Conservation (phyloP, 768 basidiomycete genomes). For the Tricholoma hemisulphureum region DNA sequence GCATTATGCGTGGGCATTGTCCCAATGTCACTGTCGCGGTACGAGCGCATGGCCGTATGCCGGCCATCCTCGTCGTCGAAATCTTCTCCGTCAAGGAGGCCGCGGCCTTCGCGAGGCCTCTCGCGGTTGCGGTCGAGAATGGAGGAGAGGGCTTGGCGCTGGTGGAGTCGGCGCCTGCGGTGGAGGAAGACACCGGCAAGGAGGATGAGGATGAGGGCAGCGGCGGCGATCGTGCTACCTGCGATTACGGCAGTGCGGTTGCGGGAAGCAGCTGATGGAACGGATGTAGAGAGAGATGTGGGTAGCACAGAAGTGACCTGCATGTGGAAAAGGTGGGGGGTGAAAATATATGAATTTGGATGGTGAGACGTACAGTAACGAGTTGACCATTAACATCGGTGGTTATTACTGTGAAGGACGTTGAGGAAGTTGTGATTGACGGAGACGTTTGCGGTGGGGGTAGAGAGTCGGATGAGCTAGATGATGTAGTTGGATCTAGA, state of each 20-base stretch:
- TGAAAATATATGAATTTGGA: background rate
- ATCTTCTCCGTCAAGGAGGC: constrained; percentile 35
- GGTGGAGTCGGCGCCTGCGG: constrained; percentile 22
- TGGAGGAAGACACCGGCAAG: background rate
- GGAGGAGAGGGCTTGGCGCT: constrained; percentile 13
- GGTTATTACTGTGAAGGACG: background rate
- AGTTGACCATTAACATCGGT: background rate
- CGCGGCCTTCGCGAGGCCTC: constrained; percentile 19
- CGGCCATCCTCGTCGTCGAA: constrained; percentile 35
- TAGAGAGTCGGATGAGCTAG: background rate
- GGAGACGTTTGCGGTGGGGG: background rate
- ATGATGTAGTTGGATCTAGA: background rate
- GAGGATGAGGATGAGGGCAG: background rate
- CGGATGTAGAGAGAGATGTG: constrained; percentile 28
- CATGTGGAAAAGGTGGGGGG: background rate
- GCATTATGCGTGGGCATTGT: constrained; percentile 6
- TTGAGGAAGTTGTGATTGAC: background rate
- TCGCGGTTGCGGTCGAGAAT: constrained; percentile 3
- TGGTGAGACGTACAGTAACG: background rate
- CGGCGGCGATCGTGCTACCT: constrained; percentile 6
- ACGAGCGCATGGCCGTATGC: constrained; percentile 9
- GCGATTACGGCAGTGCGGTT: constrained; percentile 42
- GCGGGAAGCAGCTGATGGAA: constrained; percentile 8
- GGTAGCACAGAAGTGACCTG: constrained; percentile 2
- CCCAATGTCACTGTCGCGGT: constrained; percentile 3